Evolutionary conservation across 805 yeast species (phyloP).

Genomic region (Candida hungchunana): DNA sequence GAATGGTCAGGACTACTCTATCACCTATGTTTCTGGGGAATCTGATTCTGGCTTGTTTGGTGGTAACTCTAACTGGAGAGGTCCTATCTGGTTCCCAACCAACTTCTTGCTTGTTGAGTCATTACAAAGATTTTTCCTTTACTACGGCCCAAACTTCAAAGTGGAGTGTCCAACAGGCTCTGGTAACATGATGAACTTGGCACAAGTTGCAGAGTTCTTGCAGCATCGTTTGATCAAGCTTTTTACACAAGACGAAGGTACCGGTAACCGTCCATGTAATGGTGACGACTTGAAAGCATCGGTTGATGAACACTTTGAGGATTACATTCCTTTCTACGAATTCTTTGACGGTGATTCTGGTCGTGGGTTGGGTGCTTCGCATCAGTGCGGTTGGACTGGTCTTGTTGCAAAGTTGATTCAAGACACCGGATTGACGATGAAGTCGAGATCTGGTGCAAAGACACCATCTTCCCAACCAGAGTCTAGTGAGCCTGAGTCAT

Average conservation of each 20-base stretch:
- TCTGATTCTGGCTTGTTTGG: conserved; percentile 93
- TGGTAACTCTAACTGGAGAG: conserved; percentile 96
- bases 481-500: conserved; percentile 12
- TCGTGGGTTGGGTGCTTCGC: conserved; percentile 88
- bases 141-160: conserved; percentile 81
- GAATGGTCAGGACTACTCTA: conserved; percentile 65
- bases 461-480: conserved; percentile 13
- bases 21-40: conserved; percentile 80
- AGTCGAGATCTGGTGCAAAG: conserved; percentile 24
- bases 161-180: conserved; percentile 87
- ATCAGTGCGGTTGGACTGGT: conserved; percentile 97
- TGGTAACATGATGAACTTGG: conserved; percentile 70
- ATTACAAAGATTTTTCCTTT: conserved; percentile 78
- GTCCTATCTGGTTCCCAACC: conserved; percentile 96
- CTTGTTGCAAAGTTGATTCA: conserved; percentile 88
- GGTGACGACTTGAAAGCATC: conserved; percentile 62
- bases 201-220: conserved; percentile 85
- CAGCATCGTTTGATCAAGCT: conserved; percentile 81
- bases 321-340: conserved; percentile 75
- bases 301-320: conserved; percentile 67
- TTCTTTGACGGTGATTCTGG: conserved; percentile 94
- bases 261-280: conserved; percentile 71
- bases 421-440: conserved; percentile 73
- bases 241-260: conserved; percentile 61
- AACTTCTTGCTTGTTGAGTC: conserved; percentile 84